phyloP scores from a whole-genome alignment of 2,329 filamentous ascomycete genomes.

The Colletotrichum cuscutae region DNA sequence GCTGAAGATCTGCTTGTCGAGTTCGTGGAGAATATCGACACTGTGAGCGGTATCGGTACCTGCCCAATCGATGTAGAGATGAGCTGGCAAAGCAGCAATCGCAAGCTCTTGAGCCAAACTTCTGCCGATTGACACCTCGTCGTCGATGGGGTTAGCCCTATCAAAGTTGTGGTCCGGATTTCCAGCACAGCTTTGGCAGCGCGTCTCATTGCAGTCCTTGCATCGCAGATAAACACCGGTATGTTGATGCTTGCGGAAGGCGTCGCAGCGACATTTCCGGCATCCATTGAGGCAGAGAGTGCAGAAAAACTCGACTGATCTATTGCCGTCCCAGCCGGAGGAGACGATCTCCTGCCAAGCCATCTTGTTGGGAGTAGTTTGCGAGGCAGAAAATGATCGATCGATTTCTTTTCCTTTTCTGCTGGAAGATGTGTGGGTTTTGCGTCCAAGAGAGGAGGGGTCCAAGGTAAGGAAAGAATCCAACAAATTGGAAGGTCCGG shows the following conservation, averaged over 20 bases:
- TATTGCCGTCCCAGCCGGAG: neutral
- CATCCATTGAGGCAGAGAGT: constrained; percentile 37
- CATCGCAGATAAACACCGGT: constrained; percentile 41
- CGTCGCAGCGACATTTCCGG: constrained; percentile 49
- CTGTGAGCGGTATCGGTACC: neutral
- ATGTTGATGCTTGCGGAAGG: constrained; percentile 43
- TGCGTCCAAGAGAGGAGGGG: neutral
- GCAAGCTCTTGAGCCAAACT: neutral
- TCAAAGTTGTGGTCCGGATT: constrained; percentile 49
- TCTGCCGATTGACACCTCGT: neutral
- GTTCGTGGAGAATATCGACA: neutral
- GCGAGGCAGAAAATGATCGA: neutral
- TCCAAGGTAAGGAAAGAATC: neutral
- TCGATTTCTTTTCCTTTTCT: neutral
- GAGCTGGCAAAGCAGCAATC: constrained; percentile 1
- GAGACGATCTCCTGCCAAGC: neutral
- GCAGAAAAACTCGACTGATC: constrained; percentile 17
- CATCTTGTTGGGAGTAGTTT: neutral
- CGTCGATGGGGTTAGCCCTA: constrained; percentile 12
- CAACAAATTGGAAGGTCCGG: neutral
- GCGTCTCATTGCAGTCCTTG: constrained; percentile 45
- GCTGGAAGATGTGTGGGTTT: neutral
- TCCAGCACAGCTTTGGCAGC: constrained; percentile 50
- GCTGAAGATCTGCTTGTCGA: neutral
- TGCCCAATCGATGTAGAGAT: neutral